phyloP scores from a whole-genome alignment of 1,284 basidiomycete genomes.

The Bjerkandera adusta region DNA sequence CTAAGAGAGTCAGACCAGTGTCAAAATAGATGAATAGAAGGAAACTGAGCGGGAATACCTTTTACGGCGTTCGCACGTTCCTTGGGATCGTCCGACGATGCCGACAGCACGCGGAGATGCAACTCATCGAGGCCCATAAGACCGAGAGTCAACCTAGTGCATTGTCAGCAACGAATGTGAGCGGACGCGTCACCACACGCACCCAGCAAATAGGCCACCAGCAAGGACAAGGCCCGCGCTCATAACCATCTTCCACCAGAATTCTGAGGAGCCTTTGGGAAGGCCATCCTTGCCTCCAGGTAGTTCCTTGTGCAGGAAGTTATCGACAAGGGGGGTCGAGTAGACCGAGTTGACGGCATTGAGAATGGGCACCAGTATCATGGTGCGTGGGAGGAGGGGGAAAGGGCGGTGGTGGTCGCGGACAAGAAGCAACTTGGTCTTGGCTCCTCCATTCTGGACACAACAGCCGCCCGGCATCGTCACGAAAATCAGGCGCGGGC shows the following conservation, averaged over 20 bases:
- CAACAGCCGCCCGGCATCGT: too few species aligned
- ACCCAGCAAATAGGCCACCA: slow-evolving; percentile 89
- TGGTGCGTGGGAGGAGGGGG: slow-evolving; percentile 1
- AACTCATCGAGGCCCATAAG: slow-evolving; percentile 95
- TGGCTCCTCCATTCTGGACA: too few species aligned
- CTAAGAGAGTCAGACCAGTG: too few species aligned
- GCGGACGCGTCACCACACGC: slow-evolving; percentile 25
- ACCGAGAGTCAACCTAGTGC: slow-evolving; percentile 74
- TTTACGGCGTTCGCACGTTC: slow-evolving; percentile 73
- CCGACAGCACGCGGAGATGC: slow-evolving; percentile 83
- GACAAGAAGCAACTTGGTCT: background rate
- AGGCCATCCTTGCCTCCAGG: slow-evolving; percentile 22
- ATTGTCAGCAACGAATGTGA: background rate
- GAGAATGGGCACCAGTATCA: slow-evolving; percentile 10
- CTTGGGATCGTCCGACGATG: slow-evolving; percentile 70
- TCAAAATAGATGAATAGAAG: too few species aligned
- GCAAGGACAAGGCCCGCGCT: slow-evolving; percentile 68
- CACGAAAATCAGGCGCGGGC: too few species aligned
- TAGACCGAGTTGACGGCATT: slow-evolving; percentile 5
- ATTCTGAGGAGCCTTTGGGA: slow-evolving; percentile 43
- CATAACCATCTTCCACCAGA: slow-evolving; percentile 69
- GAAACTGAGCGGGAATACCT: slow-evolving; percentile 38
- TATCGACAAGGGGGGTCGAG: background rate
- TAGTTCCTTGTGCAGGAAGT: slow-evolving; percentile 1
- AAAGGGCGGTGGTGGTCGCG: background rate